Evolutionary conservation across 148 eudicot genomes (phyloP).

Genomic region (Fagopyrum homotropicum): DNA sequence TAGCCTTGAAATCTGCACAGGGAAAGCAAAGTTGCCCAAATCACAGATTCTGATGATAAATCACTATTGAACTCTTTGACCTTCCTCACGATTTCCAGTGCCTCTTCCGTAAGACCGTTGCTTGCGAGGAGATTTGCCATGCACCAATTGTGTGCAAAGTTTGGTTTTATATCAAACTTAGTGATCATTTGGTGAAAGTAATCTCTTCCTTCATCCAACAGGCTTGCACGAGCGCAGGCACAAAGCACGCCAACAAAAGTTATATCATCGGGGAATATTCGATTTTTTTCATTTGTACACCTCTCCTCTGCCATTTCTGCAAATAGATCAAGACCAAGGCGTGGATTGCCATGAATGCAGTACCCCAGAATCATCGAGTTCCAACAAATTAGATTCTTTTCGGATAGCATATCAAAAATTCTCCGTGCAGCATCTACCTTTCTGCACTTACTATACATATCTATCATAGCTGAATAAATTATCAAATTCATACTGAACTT

Average conservation of each 20-base stretch:
- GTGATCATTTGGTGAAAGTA: conserved; percentile 51
- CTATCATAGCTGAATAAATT: conserved; percentile 44
- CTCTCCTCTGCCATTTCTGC: conserved; percentile 32
- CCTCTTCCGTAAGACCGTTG: conserved; percentile 52
- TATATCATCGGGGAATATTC: conserved; percentile 47
- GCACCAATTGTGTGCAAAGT: conserved; percentile 80
- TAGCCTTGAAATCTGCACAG: conserved; percentile 18
- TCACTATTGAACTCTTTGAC: conserved; percentile 25
- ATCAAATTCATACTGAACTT: conserved; percentile 33
- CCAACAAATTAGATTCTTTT: conserved; percentile 66
- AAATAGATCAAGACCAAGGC: conserved; percentile 54
- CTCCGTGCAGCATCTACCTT: conserved; percentile 45
- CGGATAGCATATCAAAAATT: conserved; percentile 42
- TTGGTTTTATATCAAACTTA: conserved; percentile 44
- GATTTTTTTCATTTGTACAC: conserved; percentile 10
- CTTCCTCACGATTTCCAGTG: conserved; percentile 39
- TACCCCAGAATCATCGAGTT: conserved; percentile 80
- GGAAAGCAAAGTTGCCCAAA: conserved; percentile 47
- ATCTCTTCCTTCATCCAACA: conserved; percentile 39
- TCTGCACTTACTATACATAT: conserved; percentile 69
- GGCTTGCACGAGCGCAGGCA: conserved; percentile 59
- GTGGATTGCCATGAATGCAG: conserved; percentile 60
- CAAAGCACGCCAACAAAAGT: conserved; percentile 66
- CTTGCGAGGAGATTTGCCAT: conserved; percentile 66
- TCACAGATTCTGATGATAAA: conserved; percentile 28